Evolutionary conservation across 441 rosid species (phyloP).

Genomic region (Populus hybrid): DNA sequence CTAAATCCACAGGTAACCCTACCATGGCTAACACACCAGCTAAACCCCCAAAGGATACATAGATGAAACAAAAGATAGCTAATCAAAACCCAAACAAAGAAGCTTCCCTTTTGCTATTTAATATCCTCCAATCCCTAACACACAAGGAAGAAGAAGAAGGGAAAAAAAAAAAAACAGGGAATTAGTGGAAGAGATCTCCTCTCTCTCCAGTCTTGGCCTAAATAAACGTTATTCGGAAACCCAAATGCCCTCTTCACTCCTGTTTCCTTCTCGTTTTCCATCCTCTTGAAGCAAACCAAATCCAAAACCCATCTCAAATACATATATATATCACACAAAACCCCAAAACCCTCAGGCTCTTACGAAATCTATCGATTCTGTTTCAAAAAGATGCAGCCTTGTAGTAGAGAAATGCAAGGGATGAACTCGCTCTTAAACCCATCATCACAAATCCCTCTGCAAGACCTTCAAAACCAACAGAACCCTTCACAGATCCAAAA

Average conservation of each 20-base stretch:
- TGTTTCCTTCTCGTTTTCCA: background rate
- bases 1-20: no score
- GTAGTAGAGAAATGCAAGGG: slow-evolving; percentile 52
- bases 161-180: background rate
- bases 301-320: background rate
- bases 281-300: background rate
- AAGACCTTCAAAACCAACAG: slow-evolving; percentile 29
- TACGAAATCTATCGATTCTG: background rate
- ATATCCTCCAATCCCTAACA: background rate
- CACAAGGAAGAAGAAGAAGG: background rate
- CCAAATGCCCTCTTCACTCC: background rate
- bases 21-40: no score
- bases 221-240: background rate
- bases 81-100: background rate
- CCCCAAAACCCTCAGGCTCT: background rate
- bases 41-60: no score
- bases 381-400: slow-evolving; percentile 34
- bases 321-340: background rate
- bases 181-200: background rate
- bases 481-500: slow-evolving; percentile 33
- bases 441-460: slow-evolving; percentile 33
- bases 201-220: background rate
- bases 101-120: slow-evolving; percentile 5
- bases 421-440: slow-evolving; percentile 40
- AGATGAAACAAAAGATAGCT: background rate